Conservation (phyloP, 2,329 filamentous ascomycete genomes). For the Monascus ruber region DNA sequence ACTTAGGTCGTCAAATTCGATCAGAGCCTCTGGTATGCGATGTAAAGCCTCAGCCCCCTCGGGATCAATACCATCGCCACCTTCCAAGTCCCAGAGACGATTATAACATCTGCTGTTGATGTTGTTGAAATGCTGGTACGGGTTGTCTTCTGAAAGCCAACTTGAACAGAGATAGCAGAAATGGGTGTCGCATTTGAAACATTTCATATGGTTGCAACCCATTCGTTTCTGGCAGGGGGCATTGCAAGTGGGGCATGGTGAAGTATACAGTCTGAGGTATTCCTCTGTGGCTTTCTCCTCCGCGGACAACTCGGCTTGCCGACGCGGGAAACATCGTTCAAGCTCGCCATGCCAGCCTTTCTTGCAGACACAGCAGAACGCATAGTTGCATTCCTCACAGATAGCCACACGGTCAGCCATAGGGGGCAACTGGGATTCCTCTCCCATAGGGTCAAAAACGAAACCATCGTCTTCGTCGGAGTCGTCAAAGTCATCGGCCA, state of each 20-base stretch:
- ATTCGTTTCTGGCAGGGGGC: conserved; percentile 79
- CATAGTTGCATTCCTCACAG: conserved; percentile 79
- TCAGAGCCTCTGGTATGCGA: conserved; percentile 27
- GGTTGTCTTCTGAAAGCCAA: conserved; percentile 73
- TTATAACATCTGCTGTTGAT: conserved; percentile 61
- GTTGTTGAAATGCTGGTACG: conserved; percentile 80
- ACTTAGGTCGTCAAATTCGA: conserved; percentile 23
- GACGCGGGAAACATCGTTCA: conserved; percentile 55
- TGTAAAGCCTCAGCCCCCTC: conserved; percentile 30
- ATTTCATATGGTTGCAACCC: conserved; percentile 96
- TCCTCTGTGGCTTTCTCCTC: conserved; percentile 81
- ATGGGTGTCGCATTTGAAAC: conserved; percentile 77
- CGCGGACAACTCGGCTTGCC: conserved; percentile 57
- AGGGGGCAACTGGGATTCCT: conserved; percentile 33
- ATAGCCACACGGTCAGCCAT: conserved; percentile 61
- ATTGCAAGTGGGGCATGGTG: conserved; percentile 77
- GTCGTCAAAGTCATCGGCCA: conserved; percentile 37
- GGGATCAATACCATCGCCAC: conserved; percentile 52
- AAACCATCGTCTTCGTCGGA: conserved; percentile 44
- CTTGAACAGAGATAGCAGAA: conserved; percentile 90
- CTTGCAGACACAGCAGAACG: conserved; percentile 68
- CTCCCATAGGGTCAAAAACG: conserved; percentile 32
- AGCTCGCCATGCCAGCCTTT: conserved; percentile 92
- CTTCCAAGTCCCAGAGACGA: conserved; percentile 81
- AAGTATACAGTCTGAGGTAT: conserved; percentile 71